Percentiles rank a stretch among this genome's conserved stretches.
Evolutionary conservation across 169 alveolate genomes (phyloP).

Genomic region (Theileria orientalis): DNA sequence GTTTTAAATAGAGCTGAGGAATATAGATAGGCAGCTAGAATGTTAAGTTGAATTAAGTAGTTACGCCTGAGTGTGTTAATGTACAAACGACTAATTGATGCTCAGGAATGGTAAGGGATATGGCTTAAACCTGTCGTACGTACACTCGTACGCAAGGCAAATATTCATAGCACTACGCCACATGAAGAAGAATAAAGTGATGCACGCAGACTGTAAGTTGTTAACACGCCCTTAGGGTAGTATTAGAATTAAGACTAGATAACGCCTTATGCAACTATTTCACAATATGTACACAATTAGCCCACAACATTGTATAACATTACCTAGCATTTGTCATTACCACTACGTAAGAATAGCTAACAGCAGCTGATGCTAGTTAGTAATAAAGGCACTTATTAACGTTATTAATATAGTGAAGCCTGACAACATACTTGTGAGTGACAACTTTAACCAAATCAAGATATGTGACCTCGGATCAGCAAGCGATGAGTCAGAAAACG

Average conservation of each 20-base stretch:
- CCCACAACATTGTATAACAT: neutral
- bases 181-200: conserved; percentile 73
- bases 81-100: too few relatives aligned
- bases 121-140: conserved; percentile 78
- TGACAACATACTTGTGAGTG: conserved; percentile 91
- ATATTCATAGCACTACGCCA: conserved; percentile 82
- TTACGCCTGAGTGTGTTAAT: neutral
- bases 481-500: conserved; percentile 84
- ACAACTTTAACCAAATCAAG: conserved; percentile 82
- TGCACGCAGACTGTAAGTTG: conserved; percentile 85
- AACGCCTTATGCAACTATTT: too few relatives aligned
- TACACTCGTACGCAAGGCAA: conserved; percentile 81
- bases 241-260: too few relatives aligned
- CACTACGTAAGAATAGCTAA: too few relatives aligned
- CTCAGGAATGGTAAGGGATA: conserved; percentile 78
- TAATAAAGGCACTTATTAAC: too few relatives aligned
- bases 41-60: neutral
- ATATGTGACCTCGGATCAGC: conserved; percentile 98
- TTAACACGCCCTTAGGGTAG: neutral
- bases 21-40: neutral
- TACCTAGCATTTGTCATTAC: too few relatives aligned
- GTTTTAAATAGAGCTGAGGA: neutral
- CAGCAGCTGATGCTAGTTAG: too few relatives aligned
- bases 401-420: conserved; percentile 93
- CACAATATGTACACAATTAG: neutral